Evolutionary conservation across 441 rosid species (phyloP).

Genomic region (Jatropha podagrica): DNA sequence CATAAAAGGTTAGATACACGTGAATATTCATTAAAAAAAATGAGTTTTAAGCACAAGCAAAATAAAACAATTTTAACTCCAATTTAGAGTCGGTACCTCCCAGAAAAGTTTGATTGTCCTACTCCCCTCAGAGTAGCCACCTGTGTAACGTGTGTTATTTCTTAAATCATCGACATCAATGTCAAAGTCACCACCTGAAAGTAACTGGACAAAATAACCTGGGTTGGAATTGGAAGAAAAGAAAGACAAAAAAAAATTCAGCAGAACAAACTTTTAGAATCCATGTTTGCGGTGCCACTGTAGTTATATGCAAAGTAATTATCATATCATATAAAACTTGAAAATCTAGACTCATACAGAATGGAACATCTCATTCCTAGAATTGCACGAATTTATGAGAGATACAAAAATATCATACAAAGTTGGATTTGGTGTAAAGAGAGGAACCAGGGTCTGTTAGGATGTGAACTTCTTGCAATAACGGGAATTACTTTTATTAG

Average conservation of each 20-base stretch:
- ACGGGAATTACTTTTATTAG: too few relatives aligned
- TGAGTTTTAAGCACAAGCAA: not conserved
- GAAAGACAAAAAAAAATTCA: conserved; percentile 14
- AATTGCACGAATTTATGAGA: too few relatives aligned
- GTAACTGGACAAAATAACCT: conserved; percentile 59
- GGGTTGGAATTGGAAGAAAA: conserved; percentile 24
- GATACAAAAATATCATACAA: too few relatives aligned
- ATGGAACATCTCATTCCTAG: too few relatives aligned
- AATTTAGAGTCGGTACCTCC: conserved; percentile 61
- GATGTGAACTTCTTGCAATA: too few relatives aligned
- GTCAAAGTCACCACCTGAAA: conserved; percentile 97
- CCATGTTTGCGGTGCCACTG: not conserved
- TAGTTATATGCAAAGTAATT: not conserved
- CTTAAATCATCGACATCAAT: conserved; percentile 89
- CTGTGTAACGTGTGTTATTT: conserved; percentile 81
- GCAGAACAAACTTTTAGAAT: not conserved
- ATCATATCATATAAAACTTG: not conserved
- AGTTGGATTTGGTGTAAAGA: too few relatives aligned
- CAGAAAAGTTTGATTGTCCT: conserved; percentile 87
- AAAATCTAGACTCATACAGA: not conserved
- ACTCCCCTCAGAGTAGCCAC: conserved; percentile 94
- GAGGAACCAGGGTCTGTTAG: too few relatives aligned
- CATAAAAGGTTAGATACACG: not conserved
- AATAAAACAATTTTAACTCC: conserved; percentile 19
- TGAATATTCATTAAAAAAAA: not conserved